Conservation (phyloP, 768 basidiomycete genomes). For the Rhizopogon vinicolor region DNA sequence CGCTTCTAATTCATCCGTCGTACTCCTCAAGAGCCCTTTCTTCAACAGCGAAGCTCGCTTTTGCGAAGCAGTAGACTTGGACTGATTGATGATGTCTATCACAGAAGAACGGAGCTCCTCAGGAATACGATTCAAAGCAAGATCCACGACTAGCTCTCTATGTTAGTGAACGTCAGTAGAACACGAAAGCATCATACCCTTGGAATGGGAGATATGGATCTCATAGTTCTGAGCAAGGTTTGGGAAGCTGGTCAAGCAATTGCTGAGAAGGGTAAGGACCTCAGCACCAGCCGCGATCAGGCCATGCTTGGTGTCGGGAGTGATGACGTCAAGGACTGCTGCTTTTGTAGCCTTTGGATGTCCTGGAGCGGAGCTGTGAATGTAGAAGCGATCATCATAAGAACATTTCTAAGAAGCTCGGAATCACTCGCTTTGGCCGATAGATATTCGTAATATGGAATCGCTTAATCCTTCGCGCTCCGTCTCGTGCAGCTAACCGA, state of each 20-base stretch:
- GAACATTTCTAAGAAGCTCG: slow-evolving; percentile 2
- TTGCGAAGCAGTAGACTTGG: slow-evolving; percentile 61
- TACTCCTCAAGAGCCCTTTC: slow-evolving; percentile 61
- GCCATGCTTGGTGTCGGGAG: slow-evolving; percentile 60
- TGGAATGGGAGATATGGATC: slow-evolving; percentile 75
- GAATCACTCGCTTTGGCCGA: slow-evolving; percentile 51
- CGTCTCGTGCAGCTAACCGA: slow-evolving; percentile 69
- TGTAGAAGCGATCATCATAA: slow-evolving; percentile 1
- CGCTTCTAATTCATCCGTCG: slow-evolving; percentile 71
- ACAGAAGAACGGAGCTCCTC: slow-evolving; percentile 50
- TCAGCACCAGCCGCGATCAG: slow-evolving; percentile 72
- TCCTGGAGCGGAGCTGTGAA: slow-evolving; percentile 53
- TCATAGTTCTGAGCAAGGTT: slow-evolving; percentile 64
- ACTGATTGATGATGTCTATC: slow-evolving; percentile 59
- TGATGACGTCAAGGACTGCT: slow-evolving; percentile 82
- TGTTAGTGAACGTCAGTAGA: neutral
- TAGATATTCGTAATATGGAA: slow-evolving; percentile 77
- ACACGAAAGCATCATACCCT: slow-evolving; percentile 40
- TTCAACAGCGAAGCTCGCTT: slow-evolving; percentile 67
- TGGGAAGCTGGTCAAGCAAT: slow-evolving; percentile 68
- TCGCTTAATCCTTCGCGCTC: slow-evolving; percentile 71
- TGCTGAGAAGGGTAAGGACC: slow-evolving; percentile 61
- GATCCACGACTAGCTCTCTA: slow-evolving; percentile 54
- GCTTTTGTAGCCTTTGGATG: slow-evolving; percentile 73
- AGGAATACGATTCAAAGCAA: slow-evolving; percentile 59